A percentile compares a stretch with the other conserved stretches of the same genome.
phyloP scores from a whole-genome alignment of 352 stramenopile genomes.

The Globisporangium iwayamae region DNA sequence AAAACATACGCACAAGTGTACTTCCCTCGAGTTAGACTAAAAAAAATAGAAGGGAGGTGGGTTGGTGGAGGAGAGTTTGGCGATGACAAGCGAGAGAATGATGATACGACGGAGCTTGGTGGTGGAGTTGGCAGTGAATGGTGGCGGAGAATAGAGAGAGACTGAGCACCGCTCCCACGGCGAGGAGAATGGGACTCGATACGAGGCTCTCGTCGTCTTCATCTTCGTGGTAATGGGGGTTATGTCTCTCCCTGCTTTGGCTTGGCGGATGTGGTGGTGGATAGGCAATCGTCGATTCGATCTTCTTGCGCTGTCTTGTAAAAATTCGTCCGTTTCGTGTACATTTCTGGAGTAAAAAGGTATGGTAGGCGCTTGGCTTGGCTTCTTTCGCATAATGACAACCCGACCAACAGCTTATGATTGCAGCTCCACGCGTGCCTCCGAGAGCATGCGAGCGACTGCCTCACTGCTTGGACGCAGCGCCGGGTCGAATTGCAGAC shows the following conservation, averaged over 20 bases:
- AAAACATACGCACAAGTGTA: slow-evolving; percentile 10
- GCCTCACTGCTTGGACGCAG: slow-evolving; percentile 66
- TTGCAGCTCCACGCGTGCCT: slow-evolving; percentile 62
- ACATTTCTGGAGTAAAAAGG: slow-evolving; percentile 10
- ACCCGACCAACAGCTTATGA: background rate
- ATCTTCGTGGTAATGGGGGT: too few species aligned
- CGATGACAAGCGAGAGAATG: background rate
- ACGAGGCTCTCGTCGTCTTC: too few species aligned
- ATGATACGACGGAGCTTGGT: background rate
- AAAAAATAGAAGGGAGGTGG: slow-evolving; percentile 10
- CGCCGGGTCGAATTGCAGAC: slow-evolving; percentile 81
- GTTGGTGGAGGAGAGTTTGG: slow-evolving; percentile 1
- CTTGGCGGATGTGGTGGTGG: background rate
- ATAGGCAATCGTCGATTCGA: background rate
- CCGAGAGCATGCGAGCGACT: slow-evolving; percentile 78
- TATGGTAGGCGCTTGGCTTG: background rate
- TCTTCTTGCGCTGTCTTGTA: slow-evolving; percentile 8
- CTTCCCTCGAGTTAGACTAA: slow-evolving; percentile 10
- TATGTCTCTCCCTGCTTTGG: background rate
- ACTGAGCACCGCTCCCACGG: background rate
- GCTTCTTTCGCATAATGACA: background rate
- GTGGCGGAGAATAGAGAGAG: background rate
- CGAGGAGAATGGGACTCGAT: background rate
- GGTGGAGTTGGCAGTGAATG: background rate
- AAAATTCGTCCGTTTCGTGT: slow-evolving; percentile 5